Percentiles rank a stretch among this genome's conserved stretches.
Evolutionary conservation across 2,329 filamentous ascomycete genomes (phyloP).

Genomic region (Helicocarpus griseus): DNA sequence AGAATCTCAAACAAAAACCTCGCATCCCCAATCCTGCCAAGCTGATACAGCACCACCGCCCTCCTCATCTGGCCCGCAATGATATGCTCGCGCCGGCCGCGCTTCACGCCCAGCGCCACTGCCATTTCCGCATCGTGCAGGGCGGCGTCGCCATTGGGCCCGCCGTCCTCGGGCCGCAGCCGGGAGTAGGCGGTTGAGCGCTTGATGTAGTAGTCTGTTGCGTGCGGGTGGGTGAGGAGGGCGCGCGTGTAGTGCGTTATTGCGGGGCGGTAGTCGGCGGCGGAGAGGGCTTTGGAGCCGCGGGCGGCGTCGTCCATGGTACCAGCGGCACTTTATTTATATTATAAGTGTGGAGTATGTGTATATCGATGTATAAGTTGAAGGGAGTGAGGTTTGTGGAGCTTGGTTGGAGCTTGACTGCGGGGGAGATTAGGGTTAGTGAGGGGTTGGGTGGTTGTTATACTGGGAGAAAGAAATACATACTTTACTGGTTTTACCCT

Average conservation of each 20-base stretch:
- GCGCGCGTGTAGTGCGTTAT: conserved; percentile 60
- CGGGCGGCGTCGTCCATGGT: conserved; percentile 44
- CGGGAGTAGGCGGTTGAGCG: conserved; percentile 71
- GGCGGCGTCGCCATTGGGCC: conserved; percentile 38
- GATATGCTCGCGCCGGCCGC: conserved; percentile 66
- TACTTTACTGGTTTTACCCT: too few relatives aligned
- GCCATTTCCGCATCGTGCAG: conserved; percentile 61
- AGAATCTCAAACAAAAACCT: conserved; percentile 57
- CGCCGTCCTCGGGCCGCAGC: conserved; percentile 41
- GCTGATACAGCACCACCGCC: conserved; percentile 60
- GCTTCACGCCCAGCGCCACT: conserved; percentile 51
- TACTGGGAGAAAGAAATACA: too few relatives aligned
- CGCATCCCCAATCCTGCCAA: conserved; percentile 65
- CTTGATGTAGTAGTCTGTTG: conserved; percentile 69
- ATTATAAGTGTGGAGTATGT: neutral
- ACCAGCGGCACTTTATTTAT: too few relatives aligned
- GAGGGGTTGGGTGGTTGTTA: too few relatives aligned
- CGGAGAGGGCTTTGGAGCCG: conserved; percentile 53
- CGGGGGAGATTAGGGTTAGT: too few relatives aligned
- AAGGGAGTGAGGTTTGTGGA: too few relatives aligned
- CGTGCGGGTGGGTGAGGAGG: conserved; percentile 51
- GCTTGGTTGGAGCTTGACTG: too few relatives aligned
- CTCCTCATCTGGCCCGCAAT: conserved; percentile 73
- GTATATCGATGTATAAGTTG: neutral
- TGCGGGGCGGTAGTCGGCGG: conserved; percentile 56